Percentiles rank a stretch among this genome's conserved stretches.
These are phyloP conservation scores for Centaurea solstitialis DNA, from an alignment of 129 eudicot genomes.

Conservation along the genomic window DNA sequence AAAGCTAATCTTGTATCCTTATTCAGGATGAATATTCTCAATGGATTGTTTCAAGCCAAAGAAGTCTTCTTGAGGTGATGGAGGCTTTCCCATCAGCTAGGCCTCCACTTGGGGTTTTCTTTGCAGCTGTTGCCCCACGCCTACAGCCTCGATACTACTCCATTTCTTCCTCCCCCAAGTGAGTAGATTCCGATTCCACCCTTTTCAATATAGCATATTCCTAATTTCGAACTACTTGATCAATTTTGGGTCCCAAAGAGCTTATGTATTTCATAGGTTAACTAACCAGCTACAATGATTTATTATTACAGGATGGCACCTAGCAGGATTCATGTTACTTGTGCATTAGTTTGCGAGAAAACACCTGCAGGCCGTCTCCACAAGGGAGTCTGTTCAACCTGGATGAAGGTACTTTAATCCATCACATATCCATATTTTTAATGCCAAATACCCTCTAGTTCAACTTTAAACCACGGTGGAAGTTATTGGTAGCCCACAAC, in stretches of 20 bases:
- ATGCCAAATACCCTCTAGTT: neutral
- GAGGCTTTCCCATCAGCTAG: constrained; percentile 88
- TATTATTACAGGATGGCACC: constrained; percentile 66
- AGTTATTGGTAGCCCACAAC: neutral
- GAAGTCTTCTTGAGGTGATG: constrained; percentile 93
- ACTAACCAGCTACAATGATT: constrained; percentile 14
- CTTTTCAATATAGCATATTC: neutral
- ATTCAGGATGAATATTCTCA: constrained; percentile 95
- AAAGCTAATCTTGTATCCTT: neutral
- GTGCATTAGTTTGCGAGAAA: constrained; percentile 87
- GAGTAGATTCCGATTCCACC: constrained; percentile 13
- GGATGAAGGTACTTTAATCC: constrained; percentile 80
- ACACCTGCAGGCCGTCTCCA: constrained; percentile 85
- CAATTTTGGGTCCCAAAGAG: neutral
- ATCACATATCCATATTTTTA: neutral
- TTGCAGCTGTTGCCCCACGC: constrained; percentile 93
- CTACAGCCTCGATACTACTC: constrained; percentile 95
- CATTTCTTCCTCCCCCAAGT: constrained; percentile 92
- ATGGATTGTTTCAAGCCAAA: constrained; percentile 80
- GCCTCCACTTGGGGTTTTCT: constrained; percentile 96
- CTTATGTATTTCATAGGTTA: neutral
- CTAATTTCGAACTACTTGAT: neutral
- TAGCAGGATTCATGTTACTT: constrained; percentile 87
- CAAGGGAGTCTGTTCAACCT: constrained; percentile 94
- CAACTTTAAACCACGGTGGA: neutral